phyloP scores from a whole-genome alignment of 148 eudicot species.

The Camellia japonica region DNA sequence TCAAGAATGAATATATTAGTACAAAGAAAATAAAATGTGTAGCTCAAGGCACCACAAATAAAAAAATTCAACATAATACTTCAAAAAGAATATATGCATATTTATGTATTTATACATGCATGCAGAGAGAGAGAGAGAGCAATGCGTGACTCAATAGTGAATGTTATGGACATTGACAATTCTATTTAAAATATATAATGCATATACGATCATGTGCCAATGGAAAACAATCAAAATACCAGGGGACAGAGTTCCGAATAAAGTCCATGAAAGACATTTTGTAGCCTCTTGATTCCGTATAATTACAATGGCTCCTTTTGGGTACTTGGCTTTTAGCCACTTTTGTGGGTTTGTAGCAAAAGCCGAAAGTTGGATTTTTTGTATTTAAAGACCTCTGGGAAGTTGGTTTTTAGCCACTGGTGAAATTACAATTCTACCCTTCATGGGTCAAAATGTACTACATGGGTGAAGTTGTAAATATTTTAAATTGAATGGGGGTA shows the following conservation, averaged over 20 bases:
- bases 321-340: no score
- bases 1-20: not conserved
- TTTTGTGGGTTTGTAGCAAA: no score
- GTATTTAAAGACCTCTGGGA: no score
- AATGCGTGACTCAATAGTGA: not conserved
- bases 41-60: not conserved
- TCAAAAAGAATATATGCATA: not conserved
- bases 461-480: no score
- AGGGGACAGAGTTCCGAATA: not conserved
- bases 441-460: no score
- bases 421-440: no score
- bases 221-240: not conserved
- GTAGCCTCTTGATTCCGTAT: constrained; percentile 7
- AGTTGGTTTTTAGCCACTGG: no score
- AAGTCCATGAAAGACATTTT: not conserved
- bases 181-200: not conserved
- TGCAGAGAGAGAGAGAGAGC: not conserved
- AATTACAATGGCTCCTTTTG: not conserved
- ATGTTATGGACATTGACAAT: not conserved
- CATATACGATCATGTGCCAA: not conserved
- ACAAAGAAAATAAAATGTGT: not conserved
- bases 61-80: not conserved
- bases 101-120: not conserved
- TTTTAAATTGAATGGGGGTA: no score
- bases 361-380: no score